These are phyloP conservation scores for Aspergillus diversus DNA, from an alignment of 495 filamentous ascomycete genomes.

Conservation along the genomic window DNA sequence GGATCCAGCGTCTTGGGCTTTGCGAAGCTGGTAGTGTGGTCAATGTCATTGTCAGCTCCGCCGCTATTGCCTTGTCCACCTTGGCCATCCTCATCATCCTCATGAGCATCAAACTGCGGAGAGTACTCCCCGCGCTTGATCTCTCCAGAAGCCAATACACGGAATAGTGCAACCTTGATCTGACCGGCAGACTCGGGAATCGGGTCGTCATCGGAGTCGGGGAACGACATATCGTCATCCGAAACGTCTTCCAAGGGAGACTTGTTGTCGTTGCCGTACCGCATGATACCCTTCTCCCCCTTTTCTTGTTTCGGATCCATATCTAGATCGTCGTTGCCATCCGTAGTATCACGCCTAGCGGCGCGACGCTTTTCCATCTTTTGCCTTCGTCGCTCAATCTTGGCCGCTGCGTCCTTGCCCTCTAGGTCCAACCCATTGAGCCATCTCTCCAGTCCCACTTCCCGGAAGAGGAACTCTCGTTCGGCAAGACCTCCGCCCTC, in stretches of 20 bases:
- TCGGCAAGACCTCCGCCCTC: conserved; percentile 95
- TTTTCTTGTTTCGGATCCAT: conserved; percentile 48
- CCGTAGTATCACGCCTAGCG: conserved; percentile 56
- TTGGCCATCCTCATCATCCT: conserved; percentile 76
- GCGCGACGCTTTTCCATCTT: conserved; percentile 85
- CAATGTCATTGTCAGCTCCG: conserved; percentile 69
- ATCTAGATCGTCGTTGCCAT: conserved; percentile 53
- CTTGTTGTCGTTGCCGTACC: conserved; percentile 74
- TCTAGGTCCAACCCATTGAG: conserved; percentile 92
- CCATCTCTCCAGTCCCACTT: conserved; percentile 95
- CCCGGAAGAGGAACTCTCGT: conserved; percentile 95
- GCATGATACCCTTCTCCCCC: conserved; percentile 64
- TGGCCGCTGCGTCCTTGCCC: conserved; percentile 83
- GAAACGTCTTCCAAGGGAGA: conserved; percentile 74
- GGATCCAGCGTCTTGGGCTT: conserved; percentile 97
- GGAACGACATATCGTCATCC: conserved; percentile 67
- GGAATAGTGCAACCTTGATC: conserved; percentile 97
- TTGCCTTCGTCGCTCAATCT: conserved; percentile 82
- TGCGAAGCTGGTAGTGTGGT: conserved; percentile 98
- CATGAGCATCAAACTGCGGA: conserved; percentile 95
- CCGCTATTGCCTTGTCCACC: conserved; percentile 47
- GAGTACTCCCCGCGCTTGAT: conserved; percentile 98
- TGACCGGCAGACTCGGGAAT: conserved; percentile 93
- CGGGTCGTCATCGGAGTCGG: conserved; percentile 85
- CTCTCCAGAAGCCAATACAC: conserved; percentile 93